Percentiles rank a stretch among this genome's conserved stretches.
Evolutionary conservation across 176 grass and related monocot species (phyloP).

Genomic region (Oryza meyeriana): DNA sequence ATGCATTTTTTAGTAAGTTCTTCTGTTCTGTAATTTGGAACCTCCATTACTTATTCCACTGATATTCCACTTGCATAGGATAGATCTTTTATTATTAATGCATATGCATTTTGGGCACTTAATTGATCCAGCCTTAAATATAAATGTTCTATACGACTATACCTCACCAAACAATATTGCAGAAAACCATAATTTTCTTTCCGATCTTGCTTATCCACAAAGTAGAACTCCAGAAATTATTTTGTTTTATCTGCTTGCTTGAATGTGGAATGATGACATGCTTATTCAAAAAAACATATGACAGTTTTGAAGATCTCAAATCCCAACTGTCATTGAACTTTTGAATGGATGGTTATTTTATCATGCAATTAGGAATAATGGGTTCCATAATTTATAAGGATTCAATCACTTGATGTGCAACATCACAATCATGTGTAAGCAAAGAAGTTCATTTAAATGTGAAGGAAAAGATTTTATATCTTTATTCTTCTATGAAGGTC

Average conservation of each 20-base stretch:
- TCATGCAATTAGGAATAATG: background rate
- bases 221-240: background rate
- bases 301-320: background rate
- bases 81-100: background rate
- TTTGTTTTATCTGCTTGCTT: background rate
- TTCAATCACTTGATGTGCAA: background rate
- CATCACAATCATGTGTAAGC: background rate
- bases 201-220: background rate
- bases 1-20: background rate
- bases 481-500: slow-evolving; percentile 43
- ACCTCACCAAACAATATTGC: background rate
- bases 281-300: background rate
- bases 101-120: background rate
- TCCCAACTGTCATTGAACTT: background rate
- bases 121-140: background rate
- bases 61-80: background rate
- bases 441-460: slow-evolving; percentile 6
- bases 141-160: background rate
- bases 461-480: background rate
- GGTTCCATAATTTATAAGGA: background rate
- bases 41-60: background rate
- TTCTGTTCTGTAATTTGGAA: background rate
- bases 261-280: background rate
- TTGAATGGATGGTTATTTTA: background rate
- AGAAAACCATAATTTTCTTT: background rate